Evolutionary conservation across 2,329 filamentous ascomycete species (phyloP).

Genomic region (Colletotrichum karsti): DNA sequence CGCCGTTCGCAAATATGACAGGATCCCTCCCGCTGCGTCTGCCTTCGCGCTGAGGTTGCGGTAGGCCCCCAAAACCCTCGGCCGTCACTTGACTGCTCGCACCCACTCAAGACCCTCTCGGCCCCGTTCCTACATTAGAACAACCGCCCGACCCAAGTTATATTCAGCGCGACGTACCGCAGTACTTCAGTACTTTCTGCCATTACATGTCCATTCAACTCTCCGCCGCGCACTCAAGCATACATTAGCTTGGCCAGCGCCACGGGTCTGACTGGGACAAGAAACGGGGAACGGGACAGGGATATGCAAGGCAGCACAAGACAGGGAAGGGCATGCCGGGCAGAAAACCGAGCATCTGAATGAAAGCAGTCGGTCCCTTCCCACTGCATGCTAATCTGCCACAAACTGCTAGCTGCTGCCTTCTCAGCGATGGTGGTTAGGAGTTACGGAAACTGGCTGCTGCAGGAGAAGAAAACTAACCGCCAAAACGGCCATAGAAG

Average conservation of each 20-base stretch:
- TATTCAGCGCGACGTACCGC: background rate
- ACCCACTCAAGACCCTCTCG: conserved; percentile 13
- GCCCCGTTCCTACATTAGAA: conserved; percentile 28
- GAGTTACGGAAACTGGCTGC: background rate
- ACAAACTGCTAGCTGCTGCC: background rate
- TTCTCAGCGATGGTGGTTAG: background rate
- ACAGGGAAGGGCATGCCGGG: background rate
- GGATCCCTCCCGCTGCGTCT: conserved; percentile 7
- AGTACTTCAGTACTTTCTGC: background rate
- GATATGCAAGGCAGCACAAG: conserved; percentile 8
- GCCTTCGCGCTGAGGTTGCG: background rate
- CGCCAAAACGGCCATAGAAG: conserved; percentile 1
- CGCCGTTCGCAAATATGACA: conserved; percentile 17
- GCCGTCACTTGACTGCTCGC: conserved; percentile 7
- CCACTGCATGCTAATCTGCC: background rate
- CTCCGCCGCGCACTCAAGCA: background rate
- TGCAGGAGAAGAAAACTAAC: background rate
- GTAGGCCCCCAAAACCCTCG: conserved; percentile 13
- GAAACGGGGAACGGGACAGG: background rate
- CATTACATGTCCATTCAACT: background rate
- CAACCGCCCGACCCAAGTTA: conserved; percentile 12
- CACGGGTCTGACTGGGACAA: conserved; percentile 16
- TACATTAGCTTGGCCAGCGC: conserved; percentile 19
- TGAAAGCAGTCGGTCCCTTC: background rate
- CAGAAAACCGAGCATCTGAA: conserved; percentile 5